Percentiles rank a stretch among this genome's conserved stretches.
Evolutionary conservation across 2,329 filamentous ascomycete genomes (phyloP).

Genomic region (Alternaria sp.): DNA sequence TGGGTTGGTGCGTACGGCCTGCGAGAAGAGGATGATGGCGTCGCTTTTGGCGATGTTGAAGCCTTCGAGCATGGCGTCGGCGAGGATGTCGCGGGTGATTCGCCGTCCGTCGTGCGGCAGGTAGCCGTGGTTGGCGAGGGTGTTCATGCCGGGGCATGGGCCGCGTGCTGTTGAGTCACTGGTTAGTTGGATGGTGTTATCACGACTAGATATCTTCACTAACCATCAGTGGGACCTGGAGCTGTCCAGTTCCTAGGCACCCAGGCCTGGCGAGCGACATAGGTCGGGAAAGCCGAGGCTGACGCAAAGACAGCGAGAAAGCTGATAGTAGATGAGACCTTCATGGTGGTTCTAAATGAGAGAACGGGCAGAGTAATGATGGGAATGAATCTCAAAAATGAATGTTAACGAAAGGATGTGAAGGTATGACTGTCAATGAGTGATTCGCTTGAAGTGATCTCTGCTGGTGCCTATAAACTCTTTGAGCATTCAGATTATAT

Average conservation of each 20-base stretch:
- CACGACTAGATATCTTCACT: not conserved
- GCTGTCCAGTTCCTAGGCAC: slow-evolving; percentile 3
- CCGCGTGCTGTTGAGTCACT: not conserved
- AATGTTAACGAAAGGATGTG: not conserved
- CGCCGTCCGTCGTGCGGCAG: not conserved
- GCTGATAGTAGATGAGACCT: not conserved
- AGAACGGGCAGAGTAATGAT: not conserved
- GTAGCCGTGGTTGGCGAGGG: not conserved
- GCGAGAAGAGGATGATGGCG: slow-evolving; percentile 10
- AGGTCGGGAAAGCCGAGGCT: slow-evolving; percentile 6
- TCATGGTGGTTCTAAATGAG: not conserved
- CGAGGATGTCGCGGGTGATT: slow-evolving; percentile 9
- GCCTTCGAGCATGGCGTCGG: slow-evolving; percentile 8
- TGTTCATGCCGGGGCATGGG: not conserved
- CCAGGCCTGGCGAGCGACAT: slow-evolving; percentile 8
- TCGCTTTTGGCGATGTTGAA: slow-evolving; percentile 13
- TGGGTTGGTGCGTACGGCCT: slow-evolving; percentile 10
- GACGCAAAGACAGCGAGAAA: not conserved
- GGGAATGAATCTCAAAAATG: not conserved
- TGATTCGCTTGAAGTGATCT: not conserved
- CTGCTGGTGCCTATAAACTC: not conserved
- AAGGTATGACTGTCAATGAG: not conserved
- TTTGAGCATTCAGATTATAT: not conserved
- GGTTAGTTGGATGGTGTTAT: not conserved
- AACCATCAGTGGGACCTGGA: slow-evolving; percentile 10